Percentiles rank a stretch among this genome's conserved stretches.
phyloP scores from a whole-genome alignment of 1,139 yeast genomes.

The Pneumocystis murina region DNA sequence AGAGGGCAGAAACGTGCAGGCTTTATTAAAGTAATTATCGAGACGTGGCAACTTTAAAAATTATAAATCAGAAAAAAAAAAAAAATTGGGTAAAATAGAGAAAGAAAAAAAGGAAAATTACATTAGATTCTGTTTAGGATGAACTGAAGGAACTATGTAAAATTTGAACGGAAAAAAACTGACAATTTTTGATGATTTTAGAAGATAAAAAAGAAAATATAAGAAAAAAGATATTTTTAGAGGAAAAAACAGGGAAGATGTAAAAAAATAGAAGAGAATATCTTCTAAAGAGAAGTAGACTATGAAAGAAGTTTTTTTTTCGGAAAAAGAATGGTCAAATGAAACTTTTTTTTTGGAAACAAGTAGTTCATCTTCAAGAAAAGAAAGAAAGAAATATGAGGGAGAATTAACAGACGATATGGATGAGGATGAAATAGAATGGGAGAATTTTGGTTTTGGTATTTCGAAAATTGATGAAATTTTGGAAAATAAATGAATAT shows the following conservation, averaged over 20 bases:
- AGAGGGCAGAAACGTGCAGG: not conserved
- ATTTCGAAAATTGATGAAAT: not conserved
- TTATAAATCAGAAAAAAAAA: too few species aligned
- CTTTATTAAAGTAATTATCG: not conserved
- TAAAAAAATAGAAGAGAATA: too few species aligned
- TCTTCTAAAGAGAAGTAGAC: too few species aligned
- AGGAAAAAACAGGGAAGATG: too few species aligned
- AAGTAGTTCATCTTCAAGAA: not conserved
- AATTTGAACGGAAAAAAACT: too few species aligned
- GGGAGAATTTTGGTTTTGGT: not conserved
- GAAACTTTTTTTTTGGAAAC: not conserved
- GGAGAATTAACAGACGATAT: not conserved
- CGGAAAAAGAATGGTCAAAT: not conserved
- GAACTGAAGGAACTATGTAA: too few species aligned
- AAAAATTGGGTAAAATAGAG: too few species aligned
- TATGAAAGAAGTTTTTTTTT: not conserved
- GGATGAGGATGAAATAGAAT: not conserved
- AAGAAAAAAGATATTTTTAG: too few species aligned
- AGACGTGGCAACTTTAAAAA: not conserved
- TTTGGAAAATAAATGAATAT: not conserved
- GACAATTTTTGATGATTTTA: too few species aligned
- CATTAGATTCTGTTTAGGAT: too few species aligned
- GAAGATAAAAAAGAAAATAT: too few species aligned
- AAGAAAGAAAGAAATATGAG: not conserved
- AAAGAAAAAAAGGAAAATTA: too few species aligned